Base-by-base conservation (phyloP, 352 stramenopile genomes). In the Phytopythium kandeliae region DNA sequence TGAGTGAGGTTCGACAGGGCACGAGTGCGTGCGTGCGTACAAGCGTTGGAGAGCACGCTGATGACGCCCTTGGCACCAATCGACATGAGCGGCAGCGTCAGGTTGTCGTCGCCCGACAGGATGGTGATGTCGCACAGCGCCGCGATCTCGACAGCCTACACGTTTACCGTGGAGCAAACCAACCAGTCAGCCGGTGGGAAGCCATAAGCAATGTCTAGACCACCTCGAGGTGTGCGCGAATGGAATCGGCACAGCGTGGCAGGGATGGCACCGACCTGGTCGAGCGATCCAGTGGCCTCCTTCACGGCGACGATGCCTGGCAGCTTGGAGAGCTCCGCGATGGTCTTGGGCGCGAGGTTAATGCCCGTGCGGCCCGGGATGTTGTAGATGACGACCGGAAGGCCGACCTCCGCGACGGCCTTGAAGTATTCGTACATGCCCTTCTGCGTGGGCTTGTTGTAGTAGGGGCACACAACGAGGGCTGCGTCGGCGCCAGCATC, bases 371-470 rank as follows among this genome's bases (percentile, higher is more conserved):
- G 80, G 46, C 96, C 92, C 19, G 97, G 97, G 49, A 99, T 97
- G 79, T 99, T 99, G 86, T 98, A 98, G 46, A 98, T 67, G 34
- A 98, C 81, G 42, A 98, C 79, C 21, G 96, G 96, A 47, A 99
- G 63, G 10, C 89, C 92, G 25, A 96, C 71, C 17, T 71, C 72
- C 21, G 82, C 80, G 38, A 95, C 79, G 9, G 74, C 70, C 80
- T 96, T 95, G 69, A 98, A 98, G 74, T 98, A 95, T 34, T 94
- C 74, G 51, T 98, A 93, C 44, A 99, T 64, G 15, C 88, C 92
- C 62, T 94, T 87, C 73, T 98, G 96, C 21, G 96, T 97, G 35
- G 97, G 96, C 79, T 99, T 99, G 73, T 99, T 97, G 78, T 99
- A 99, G 75, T 98, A 98, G 45, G 97, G 97, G 55, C 94, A 98